Evolutionary conservation across 2,329 filamentous ascomycete genomes (phyloP), one percentile per base, ranked within the genome.

Genomic region (Claviceps cyperi): DNA sequence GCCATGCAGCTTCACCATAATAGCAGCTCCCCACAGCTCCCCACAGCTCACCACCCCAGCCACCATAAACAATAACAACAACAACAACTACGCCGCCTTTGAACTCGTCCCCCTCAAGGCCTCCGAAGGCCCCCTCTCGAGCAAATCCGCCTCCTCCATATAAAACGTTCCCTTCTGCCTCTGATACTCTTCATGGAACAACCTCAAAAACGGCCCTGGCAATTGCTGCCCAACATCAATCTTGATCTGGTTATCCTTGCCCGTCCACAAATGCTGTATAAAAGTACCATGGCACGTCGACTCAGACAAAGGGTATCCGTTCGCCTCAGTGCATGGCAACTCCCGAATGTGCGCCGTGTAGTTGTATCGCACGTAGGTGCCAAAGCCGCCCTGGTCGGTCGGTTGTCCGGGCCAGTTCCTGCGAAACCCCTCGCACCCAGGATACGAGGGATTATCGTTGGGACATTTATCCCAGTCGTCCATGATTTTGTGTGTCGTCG

Each of bases 401-500:
- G 67, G 67, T 48, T 62, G 63, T 38, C 66, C 66, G 5, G 64
- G 64, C 13, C 46, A 51, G 56, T 64, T 66, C 48, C 56, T 56
- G 48, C 64, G 63, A 56, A 67, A 69, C 48, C 68, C 60, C 47
- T 59, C 57, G 56, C 69, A 71, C 15, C 65, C 62, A 43, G 66
- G 64, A 52, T 62, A 63, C 53, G 62, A 65, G 54, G 64, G 64
- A 43, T 60, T 57, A 9, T 70, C 67, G 43, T 68, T 60, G 24
- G 69, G 63, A 54, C 69, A 72, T 46, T 59, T 60, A 36, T 65
- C 63, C 74, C 74, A 76, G 43, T 70, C 71, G 52, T 70, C 66
- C 39, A 76, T 63, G 37, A 77, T 72, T 35, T 70, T 64, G 54
- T 68, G 68, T 0, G 71, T 73, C 54, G 66, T 67, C 15, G 65